Conservation (phyloP, 1,284 basidiomycete species). For the Sanghuangporus baumii region DNA sequence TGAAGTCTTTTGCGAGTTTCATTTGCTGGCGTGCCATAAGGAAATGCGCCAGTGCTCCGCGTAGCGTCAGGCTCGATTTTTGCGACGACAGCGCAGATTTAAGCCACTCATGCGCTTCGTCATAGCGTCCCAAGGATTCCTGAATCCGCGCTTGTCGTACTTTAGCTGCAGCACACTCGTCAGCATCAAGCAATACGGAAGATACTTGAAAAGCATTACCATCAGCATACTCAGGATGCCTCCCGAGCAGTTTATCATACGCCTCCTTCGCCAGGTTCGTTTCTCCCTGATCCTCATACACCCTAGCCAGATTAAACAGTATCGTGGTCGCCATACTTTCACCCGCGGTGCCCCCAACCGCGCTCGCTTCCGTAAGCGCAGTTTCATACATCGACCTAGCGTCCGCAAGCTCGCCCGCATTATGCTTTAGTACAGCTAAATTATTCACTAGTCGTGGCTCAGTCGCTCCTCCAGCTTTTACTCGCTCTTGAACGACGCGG, state of each 20-base stretch:
- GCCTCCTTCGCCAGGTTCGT: conserved; percentile 70
- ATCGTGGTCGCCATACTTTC: conserved; percentile 77
- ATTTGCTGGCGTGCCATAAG: conserved; percentile 68
- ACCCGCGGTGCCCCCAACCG: conserved; percentile 42
- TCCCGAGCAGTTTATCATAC: conserved; percentile 76
- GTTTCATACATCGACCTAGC: conserved; percentile 60
- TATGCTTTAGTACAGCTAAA: conserved; percentile 70
- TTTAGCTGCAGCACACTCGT: conserved; percentile 56
- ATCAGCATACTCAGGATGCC: conserved; percentile 92
- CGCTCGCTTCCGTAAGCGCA: conserved; percentile 54
- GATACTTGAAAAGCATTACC: conserved; percentile 45
- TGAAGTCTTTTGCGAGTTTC: conserved; percentile 80
- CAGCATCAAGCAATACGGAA: neutral
- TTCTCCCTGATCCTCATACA: conserved; percentile 80
- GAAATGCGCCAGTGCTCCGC: conserved; percentile 63
- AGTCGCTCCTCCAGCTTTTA: conserved; percentile 39
- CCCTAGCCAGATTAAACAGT: conserved; percentile 83
- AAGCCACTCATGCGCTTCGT: conserved; percentile 79
- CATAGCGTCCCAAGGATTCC: conserved; percentile 57
- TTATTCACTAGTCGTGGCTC: conserved; percentile 80
- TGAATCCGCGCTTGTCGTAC: conserved; percentile 82
- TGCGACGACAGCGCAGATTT: conserved; percentile 81
- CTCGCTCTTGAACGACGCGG: conserved; percentile 47
- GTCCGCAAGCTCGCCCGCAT: conserved; percentile 58
- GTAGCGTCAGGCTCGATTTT: conserved; percentile 59